These are phyloP conservation scores for Lachnellula hyalina DNA, from an alignment of 2,329 filamentous ascomycete genomes.

Conservation along the genomic window DNA sequence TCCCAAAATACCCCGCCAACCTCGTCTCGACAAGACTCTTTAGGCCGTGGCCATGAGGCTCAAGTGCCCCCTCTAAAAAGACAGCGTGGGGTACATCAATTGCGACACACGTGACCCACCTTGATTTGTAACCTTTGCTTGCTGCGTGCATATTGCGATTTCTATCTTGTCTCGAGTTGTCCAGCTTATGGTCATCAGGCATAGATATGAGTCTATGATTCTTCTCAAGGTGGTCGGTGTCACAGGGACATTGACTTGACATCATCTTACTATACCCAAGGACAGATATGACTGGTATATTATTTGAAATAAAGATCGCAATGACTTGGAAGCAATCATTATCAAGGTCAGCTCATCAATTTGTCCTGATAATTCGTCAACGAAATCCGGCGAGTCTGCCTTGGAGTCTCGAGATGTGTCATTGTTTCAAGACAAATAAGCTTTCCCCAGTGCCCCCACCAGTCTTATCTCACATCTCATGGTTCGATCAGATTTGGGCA, in stretches of 20 bases:
- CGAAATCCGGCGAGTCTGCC: neutral
- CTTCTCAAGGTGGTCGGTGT: neutral
- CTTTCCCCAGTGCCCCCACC: neutral
- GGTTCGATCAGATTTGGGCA: neutral
- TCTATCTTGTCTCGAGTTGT: neutral
- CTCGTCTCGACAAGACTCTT: neutral
- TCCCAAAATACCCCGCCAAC: neutral
- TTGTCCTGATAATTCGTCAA: neutral
- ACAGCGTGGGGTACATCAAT: slow-evolving; percentile 6
- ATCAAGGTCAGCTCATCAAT: neutral
- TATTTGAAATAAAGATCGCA: too few species aligned
- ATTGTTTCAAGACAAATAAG: neutral
- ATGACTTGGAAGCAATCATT: neutral
- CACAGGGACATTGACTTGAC: neutral
- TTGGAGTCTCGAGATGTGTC: neutral
- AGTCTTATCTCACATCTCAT: neutral
- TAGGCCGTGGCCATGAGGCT: slow-evolving; percentile 1
- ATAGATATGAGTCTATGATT: neutral
- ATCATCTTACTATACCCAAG: neutral
- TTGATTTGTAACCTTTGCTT: neutral
- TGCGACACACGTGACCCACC: slow-evolving; percentile 2
- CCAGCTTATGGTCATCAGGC: neutral
- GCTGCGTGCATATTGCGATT: neutral
- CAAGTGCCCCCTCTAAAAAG: neutral
- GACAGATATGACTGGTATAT: neutral